Conservation (phyloP, 495 filamentous ascomycete genomes). For the Aspergillus sclerotiicarbonarius region DNA sequence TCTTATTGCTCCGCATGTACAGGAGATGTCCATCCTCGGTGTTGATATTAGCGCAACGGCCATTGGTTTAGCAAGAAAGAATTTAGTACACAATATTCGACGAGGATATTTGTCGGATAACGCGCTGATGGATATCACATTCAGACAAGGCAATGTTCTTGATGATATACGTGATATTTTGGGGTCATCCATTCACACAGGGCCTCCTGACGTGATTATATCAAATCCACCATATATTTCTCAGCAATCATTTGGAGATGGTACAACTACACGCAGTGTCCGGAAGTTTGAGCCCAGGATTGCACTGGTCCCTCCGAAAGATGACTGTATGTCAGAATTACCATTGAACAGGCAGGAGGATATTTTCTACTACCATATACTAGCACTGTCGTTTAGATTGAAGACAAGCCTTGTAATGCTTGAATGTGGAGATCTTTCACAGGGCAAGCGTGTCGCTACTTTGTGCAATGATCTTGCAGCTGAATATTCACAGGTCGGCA, state of each 20-base stretch:
- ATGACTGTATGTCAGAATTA: background rate
- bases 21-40: conserved; percentile 37
- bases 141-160: conserved; percentile 58
- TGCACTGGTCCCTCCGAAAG: conserved; percentile 66
- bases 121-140: conserved; percentile 43
- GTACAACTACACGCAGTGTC: conserved; percentile 67
- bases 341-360: conserved; percentile 26
- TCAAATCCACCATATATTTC: conserved; percentile 95
- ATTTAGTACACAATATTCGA: conserved; percentile 54
- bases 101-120: conserved; percentile 23
- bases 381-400: conserved; percentile 21
- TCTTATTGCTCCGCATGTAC: conserved; percentile 42
- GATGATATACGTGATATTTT: background rate
- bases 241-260: conserved; percentile 46
- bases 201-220: conserved; percentile 64
- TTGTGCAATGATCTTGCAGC: conserved; percentile 17
- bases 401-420: conserved; percentile 31
- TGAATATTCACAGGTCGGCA: background rate
- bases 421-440: conserved; percentile 37
- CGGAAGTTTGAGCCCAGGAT: conserved; percentile 73
- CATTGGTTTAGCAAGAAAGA: conserved; percentile 58
- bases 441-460: conserved; percentile 32
- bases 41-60: conserved; percentile 48
- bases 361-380: conserved; percentile 39
- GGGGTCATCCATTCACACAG: background rate